Base-by-base conservation (phyloP, 108 stramenopile species). In the Stephanodiscus minutulus region DNA sequence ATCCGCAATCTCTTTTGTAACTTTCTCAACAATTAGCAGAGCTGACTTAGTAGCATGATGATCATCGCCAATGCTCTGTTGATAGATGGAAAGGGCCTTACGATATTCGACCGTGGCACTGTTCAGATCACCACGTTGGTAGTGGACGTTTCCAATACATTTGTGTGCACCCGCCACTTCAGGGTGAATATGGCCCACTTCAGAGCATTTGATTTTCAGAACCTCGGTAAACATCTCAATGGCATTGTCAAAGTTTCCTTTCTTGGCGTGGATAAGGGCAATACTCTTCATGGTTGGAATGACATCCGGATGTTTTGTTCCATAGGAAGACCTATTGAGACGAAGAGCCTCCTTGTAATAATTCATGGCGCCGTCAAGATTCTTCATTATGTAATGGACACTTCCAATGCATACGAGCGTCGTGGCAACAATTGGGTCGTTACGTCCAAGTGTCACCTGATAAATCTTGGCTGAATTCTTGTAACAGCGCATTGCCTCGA, bases 251-350 rank as follows among this genome's bases (percentile, higher is more conserved):
- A 80, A 91, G 33, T 86, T 79, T 18, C 83, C 86, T 60, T 86
- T 82, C 75, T 91, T 91, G 20, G 88, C 82, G 9, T 88, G 77
- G 61, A 91, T 91, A 10, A 85, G 84, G 3, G 88, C 90, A 54
- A 91, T 91, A 47, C 88, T 88, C 55, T 88, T 88, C 62, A 91
- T 83, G 25, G 87, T 91, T n/a, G 90, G 90, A 29, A 88, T 88
- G n/a, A 91, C 88, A 55, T 91, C 90, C n/a, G 90, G 90, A 60
- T 89, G 88, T 47, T 83, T 84, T 46, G 88, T 70, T 21, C 91
- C 91, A 48, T 87, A 91, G 10, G 91, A 85, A 64, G 88, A 85
- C 27, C 88, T 83, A 69, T 91, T 89, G 31, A 91, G 74, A 12
- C 91, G 86, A 24, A 91, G 72, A 22, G 87, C 91, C 73, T 91